phyloP scores from a whole-genome alignment of 2,329 filamentous ascomycete genomes.

The Periconia sp. region DNA sequence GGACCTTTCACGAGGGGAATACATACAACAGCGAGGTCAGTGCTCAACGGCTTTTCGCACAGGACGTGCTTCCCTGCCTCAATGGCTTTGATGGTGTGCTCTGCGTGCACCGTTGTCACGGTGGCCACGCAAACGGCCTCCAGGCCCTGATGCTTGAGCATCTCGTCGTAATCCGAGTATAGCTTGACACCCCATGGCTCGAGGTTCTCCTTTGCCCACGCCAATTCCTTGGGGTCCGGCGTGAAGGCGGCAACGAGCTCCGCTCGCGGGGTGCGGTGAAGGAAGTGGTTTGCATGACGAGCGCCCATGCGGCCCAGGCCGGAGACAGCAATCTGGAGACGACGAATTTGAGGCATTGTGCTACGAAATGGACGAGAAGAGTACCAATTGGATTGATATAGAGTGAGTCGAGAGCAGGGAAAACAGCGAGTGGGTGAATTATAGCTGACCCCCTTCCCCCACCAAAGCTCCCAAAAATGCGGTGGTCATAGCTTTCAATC shows the following conservation, averaged over 20 bases:
- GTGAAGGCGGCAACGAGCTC: conserved; percentile 57
- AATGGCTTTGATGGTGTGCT: conserved; percentile 64
- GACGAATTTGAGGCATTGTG: conserved; percentile 44
- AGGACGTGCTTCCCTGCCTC: conserved; percentile 61
- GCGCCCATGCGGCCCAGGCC: conserved; percentile 59
- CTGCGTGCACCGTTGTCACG: conserved; percentile 62
- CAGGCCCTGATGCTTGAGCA: conserved; percentile 62
- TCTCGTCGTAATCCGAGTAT: conserved; percentile 62
- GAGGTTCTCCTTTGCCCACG: conserved; percentile 59
- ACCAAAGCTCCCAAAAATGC: not conserved
- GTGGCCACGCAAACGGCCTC: conserved; percentile 63
- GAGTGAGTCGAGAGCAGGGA: conserved; percentile 2
- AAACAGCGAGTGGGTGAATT: no score
- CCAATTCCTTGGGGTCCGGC: conserved; percentile 49
- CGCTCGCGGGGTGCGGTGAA: conserved; percentile 53
- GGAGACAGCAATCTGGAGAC: conserved; percentile 53
- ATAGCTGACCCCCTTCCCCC: conserved; percentile 1
- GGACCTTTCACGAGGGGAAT: not conserved
- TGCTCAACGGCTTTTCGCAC: conserved; percentile 67
- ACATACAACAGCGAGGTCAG: conserved; percentile 64
- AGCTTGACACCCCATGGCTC: conserved; percentile 59
- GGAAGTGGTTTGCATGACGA: conserved; percentile 56
- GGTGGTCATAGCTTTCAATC: conserved; percentile 31
- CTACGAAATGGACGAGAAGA: no score
- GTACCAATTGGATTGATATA: conserved; percentile 3